These are phyloP conservation scores for Umbilicaria muhlenbergii DNA, from an alignment of 495 filamentous ascomycete species.

Conservation along the genomic window DNA sequence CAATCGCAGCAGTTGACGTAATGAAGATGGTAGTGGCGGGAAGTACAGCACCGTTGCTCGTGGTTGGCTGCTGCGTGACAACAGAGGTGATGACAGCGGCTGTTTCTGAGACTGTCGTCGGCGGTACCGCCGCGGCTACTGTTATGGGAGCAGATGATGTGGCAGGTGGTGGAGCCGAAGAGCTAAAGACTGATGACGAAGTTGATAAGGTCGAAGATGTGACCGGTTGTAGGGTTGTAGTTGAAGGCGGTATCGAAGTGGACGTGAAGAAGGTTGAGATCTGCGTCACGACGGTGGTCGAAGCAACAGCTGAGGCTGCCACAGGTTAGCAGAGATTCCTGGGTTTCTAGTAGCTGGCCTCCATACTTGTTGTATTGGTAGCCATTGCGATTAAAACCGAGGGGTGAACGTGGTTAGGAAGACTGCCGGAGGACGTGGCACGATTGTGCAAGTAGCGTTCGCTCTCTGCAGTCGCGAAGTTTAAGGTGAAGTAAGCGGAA, in stretches of 20 bases:
- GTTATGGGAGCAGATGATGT: slow-evolving; percentile 9
- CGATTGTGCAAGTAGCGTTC: too few relatives aligned
- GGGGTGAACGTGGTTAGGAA: neutral
- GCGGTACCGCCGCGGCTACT: neutral
- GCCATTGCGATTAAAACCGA: slow-evolving; percentile 4
- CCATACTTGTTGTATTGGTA: slow-evolving; percentile 9
- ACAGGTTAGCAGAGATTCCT: too few relatives aligned
- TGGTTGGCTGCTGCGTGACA: too few relatives aligned
- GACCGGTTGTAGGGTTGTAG: slow-evolving; percentile 8
- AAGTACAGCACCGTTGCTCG: too few relatives aligned
- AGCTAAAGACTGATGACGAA: neutral
- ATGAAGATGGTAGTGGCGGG: too few relatives aligned
- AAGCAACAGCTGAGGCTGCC: slow-evolving; percentile 2
- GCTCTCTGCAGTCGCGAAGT: too few relatives aligned
- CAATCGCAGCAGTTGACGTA: neutral
- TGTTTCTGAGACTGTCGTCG: slow-evolving; percentile 8
- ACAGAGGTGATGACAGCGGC: slow-evolving; percentile 1
- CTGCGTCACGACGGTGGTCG: slow-evolving; percentile 16
- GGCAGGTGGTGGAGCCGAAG: slow-evolving; percentile 5
- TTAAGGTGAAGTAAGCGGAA: too few relatives aligned
- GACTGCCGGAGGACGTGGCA: slow-evolving; percentile 3
- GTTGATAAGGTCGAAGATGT: neutral
- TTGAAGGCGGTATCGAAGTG: slow-evolving; percentile 14
- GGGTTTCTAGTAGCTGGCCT: neutral
- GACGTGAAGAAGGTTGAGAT: neutral